Evolutionary conservation across 768 basidiomycete genomes (phyloP).

Genomic region (Infundibulicybe gibba): DNA sequence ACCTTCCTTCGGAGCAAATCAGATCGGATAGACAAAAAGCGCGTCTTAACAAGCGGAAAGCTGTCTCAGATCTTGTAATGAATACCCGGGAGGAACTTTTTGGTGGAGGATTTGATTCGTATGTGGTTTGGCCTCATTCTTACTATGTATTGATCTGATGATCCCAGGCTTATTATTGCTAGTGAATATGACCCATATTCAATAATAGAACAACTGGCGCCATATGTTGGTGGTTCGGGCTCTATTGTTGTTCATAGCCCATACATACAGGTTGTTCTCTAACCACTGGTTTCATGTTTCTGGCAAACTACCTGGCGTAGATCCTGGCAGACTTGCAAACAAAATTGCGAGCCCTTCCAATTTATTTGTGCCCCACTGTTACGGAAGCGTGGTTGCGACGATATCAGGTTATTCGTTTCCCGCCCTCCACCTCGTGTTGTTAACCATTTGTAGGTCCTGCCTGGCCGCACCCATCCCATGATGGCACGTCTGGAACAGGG

Average conservation of each 20-base stretch:
- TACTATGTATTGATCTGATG: not conserved
- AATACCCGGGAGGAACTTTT: conserved; percentile 78
- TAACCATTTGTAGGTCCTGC: conserved; percentile 56
- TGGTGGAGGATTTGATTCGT: conserved; percentile 88
- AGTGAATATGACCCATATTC: conserved; percentile 85
- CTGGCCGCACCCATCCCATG: conserved; percentile 91
- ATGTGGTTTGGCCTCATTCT: conserved; percentile 13
- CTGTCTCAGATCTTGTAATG: conserved; percentile 56
- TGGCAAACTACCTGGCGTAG: conserved; percentile 27
- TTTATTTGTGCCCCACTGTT: conserved; percentile 74
- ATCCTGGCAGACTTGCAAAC: conserved; percentile 75
- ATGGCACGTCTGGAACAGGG: conserved; percentile 90
- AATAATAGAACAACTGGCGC: conserved; percentile 67
- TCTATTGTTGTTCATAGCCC: conserved; percentile 87
- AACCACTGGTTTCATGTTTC: not conserved
- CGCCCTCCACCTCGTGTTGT: not conserved
- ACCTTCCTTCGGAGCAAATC: conserved; percentile 52
- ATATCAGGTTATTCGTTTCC: conserved; percentile 61
- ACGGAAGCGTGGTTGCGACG: conserved; percentile 85
- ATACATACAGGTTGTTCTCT: conserved; percentile 60
- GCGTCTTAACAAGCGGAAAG: conserved; percentile 75
- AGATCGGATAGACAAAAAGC: conserved; percentile 71
- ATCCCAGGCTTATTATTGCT: conserved; percentile 67
- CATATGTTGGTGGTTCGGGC: conserved; percentile 82
- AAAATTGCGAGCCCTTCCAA: conserved; percentile 59